phyloP scores from a whole-genome alignment of 1,284 basidiomycete species.

The Irpex sp. region DNA sequence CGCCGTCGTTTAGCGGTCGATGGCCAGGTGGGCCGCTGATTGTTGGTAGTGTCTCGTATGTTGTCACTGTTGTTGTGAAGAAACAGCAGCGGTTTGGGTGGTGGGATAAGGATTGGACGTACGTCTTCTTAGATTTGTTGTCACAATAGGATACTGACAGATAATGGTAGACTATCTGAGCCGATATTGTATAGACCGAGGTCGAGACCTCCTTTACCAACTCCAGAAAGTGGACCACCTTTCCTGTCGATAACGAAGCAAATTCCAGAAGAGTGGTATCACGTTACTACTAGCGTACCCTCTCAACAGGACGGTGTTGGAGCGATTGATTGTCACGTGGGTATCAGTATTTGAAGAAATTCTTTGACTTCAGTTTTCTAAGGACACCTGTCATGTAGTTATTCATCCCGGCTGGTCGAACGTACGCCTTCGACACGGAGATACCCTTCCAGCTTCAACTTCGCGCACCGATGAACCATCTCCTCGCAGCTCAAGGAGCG shows the following conservation, averaged over 20 bases:
- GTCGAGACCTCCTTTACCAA: conserved; percentile 46
- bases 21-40: conserved; percentile 32
- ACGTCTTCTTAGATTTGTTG: neutral
- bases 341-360: neutral
- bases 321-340: conserved; percentile 45
- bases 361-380: neutral
- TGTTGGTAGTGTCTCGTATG: conserved; percentile 29
- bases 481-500: neutral
- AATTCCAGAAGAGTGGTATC: conserved; percentile 57
- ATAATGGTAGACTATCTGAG: neutral
- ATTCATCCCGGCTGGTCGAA: conserved; percentile 48
- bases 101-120: conserved; percentile 11
- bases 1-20: conserved; percentile 45
- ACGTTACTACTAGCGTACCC: conserved; percentile 41
- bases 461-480: conserved; percentile 28
- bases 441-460: conserved; percentile 67
- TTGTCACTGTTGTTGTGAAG: conserved; percentile 34
- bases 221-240: conserved; percentile 23
- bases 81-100: conserved; percentile 7
- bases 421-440: conserved; percentile 46
- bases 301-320: conserved; percentile 23
- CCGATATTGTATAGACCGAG: conserved; percentile 45
- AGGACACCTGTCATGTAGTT: conserved; percentile 27
- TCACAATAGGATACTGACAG: no score
- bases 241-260: conserved; percentile 42